Percentiles rank a stretch among this genome's conserved stretches.
Evolutionary conservation across 495 filamentous ascomycete species (phyloP).

Genomic region (Trypethelium eluteriae): DNA sequence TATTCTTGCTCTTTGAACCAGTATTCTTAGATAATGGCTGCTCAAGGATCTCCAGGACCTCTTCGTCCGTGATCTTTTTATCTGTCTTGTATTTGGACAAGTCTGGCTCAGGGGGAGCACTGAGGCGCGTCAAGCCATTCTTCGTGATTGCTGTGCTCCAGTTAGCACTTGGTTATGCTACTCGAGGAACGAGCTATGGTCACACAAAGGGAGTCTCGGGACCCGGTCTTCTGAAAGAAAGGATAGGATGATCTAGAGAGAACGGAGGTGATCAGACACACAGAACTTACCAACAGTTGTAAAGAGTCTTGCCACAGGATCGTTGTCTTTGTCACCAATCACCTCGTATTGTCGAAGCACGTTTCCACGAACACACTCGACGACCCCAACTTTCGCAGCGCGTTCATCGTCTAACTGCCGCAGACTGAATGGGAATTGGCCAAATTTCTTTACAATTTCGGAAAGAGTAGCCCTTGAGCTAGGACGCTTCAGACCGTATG

Average conservation of each 20-base stretch:
- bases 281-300: constrained; percentile 77
- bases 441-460: constrained; percentile 93
- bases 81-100: constrained; percentile 76
- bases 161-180: neutral
- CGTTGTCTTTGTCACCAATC: constrained; percentile 79
- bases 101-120: constrained; percentile 64
- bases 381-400: constrained; percentile 88
- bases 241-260: neutral
- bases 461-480: constrained; percentile 84
- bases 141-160: constrained; percentile 78
- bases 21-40: constrained; percentile 70
- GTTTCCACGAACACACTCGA: constrained; percentile 86
- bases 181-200: neutral
- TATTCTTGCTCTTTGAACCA: constrained; percentile 65
- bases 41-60: constrained; percentile 86
- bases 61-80: constrained; percentile 95
- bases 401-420: constrained; percentile 95
- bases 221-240: neutral
- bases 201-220: no score
- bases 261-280: constrained; percentile 2
- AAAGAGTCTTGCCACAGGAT: constrained; percentile 75
- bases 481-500: constrained; percentile 82
- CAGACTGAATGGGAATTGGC: constrained; percentile 94
- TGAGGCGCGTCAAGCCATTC: constrained; percentile 82
- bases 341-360: constrained; percentile 94